Base-by-base conservation (phyloP, 1,139 yeast genomes). In the Sugiyamaella sp. region DNA sequence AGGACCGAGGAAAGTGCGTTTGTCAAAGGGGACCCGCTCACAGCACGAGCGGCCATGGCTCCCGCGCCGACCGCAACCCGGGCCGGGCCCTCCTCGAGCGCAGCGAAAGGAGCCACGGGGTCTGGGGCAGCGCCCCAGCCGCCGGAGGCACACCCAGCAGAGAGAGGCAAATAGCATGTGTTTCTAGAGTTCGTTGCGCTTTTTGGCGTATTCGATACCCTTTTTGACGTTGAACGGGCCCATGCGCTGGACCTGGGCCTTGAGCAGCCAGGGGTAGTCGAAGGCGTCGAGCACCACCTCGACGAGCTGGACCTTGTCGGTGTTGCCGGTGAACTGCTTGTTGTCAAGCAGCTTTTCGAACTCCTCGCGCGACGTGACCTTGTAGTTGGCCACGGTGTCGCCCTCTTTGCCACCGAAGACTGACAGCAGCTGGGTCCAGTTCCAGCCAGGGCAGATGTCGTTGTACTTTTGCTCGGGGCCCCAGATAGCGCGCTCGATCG, bases 401-500 rank as follows among this genome's bases (percentile, higher is more conserved):
- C 71, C 73, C 37, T 74, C 71, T 6, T 70, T 68, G 59, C 86
- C 91, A 25, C 97, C 96, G 69, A 89, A 85, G 2, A 80, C 79
- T 54, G 78, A 74, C 56, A 87, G 75, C 45, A 89, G 69, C 53
- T 79, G 71, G 2, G 84, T 78, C 95, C 95, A 89, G 59, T 85
- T 75, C 96, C 96, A 89, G 55, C 73, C 66, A 40, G 86, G 84
- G 66, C 85, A 82, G 56, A 89, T 85, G 64, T 89, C 96, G 66
- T 89, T 89, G 69, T 89, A 90, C 1, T 79, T 71, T 65, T 89
- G 82, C 14, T 81, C 77, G 27, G 89, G 85, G 1, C 97, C 97
- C 68, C 83, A 79, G 56, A 89, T 86, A 29, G 85, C 80, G 63
- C 97, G 81, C 72, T 90, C 97, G 53, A 89, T 88, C 0, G 95